Percentiles rank a stretch among this genome's conserved stretches.
Conservation (phyloP, 2,329 filamentous ascomycete species). For the Penicillium decumbens region DNA sequence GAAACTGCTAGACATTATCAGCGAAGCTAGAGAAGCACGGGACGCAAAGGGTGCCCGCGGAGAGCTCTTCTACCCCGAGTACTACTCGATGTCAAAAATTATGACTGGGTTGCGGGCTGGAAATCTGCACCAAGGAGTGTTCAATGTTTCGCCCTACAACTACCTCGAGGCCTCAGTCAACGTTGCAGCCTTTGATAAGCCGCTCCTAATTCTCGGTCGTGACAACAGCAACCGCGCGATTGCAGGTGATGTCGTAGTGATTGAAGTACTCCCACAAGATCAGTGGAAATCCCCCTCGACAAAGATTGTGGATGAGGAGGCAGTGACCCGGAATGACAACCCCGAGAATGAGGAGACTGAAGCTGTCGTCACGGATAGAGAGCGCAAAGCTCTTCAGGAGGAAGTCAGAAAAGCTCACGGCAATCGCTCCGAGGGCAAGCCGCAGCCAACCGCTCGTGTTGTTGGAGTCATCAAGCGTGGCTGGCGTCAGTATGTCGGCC, state of each 20-base stretch:
- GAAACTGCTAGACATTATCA: conserved; percentile 87
- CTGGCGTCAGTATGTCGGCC: conserved; percentile 96
- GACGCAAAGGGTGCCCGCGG: conserved; percentile 59
- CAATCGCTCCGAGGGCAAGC: conserved; percentile 66
- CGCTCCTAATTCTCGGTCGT: conserved; percentile 79
- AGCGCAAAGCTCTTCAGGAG: conserved; percentile 81
- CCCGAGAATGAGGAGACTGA: conserved; percentile 72
- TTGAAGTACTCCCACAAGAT: conserved; percentile 86
- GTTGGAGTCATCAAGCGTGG: conserved; percentile 92
- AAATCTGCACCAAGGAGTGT: conserved; percentile 86
- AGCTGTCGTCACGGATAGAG: conserved; percentile 79
- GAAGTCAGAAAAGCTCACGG: conserved; percentile 83
- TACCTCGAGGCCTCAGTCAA: conserved; percentile 92
- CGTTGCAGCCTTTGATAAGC: conserved; percentile 82
- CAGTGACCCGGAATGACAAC: conserved; percentile 87
- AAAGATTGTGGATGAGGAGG: conserved; percentile 92
- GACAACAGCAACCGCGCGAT: conserved; percentile 96
- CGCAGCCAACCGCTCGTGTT: conserved; percentile 86
- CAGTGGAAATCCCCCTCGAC: conserved; percentile 97
- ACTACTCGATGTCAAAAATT: conserved; percentile 83
- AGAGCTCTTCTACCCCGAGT: conserved; percentile 79
- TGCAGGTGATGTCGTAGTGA: conserved; percentile 85
- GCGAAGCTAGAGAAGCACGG: conserved; percentile 66
- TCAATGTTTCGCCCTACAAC: conserved; percentile 96
- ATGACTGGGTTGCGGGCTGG: conserved; percentile 89